Base-by-base conservation (phyloP, 2,329 filamentous ascomycete genomes). In the Magnaporthales sp. region DNA sequence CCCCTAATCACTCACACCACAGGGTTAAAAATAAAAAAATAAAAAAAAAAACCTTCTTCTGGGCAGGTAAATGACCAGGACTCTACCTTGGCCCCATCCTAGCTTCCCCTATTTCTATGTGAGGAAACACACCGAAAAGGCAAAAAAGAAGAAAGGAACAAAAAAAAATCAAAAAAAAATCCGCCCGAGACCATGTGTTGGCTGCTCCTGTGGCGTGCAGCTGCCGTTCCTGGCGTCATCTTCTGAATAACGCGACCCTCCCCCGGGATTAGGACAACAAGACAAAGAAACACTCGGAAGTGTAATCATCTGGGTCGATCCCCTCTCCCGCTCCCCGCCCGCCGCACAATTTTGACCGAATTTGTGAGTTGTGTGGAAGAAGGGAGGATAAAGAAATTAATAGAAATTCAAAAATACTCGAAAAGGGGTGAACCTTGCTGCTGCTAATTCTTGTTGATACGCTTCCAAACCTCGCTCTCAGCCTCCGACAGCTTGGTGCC, bases 391-490 rank as follows among this genome's bases (percentile, higher is more conserved):
- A 51, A 51, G 3, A 58, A 58, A 2, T 24, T 24, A 58, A 24
- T 2, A 5, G 22, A n/a, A 24, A 56, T 38, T n/a, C 15, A 46
- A 19, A 46, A 19, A 46, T 19, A 46, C 8, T 46, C 38, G 19
- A 46, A 46, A 46, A 19, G 15, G 15, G 15, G 38, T 46, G 5
- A 8, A 3, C 7, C n/a, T 11, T 10, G 26, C 4, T 11, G 19
- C 10, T 56, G 4, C 62, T 65, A 67, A 68, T 72, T 79, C 76
- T 85, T 86, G 76, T 86, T 88, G 73, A 89, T 85, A 72, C 81
- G 83, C 75, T 82, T 83, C 86, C 86, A 89, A 27, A 89, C 81
- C 75, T 88, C 85, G 64, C 77, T 79, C 77, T 89, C 86, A 15
- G 84, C 85, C 15, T 81, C 83, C 9, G 81, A 83, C 30, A 89